phyloP scores from a whole-genome alignment of 176 grass and related monocot species.

The Phragmites australis region DNA sequence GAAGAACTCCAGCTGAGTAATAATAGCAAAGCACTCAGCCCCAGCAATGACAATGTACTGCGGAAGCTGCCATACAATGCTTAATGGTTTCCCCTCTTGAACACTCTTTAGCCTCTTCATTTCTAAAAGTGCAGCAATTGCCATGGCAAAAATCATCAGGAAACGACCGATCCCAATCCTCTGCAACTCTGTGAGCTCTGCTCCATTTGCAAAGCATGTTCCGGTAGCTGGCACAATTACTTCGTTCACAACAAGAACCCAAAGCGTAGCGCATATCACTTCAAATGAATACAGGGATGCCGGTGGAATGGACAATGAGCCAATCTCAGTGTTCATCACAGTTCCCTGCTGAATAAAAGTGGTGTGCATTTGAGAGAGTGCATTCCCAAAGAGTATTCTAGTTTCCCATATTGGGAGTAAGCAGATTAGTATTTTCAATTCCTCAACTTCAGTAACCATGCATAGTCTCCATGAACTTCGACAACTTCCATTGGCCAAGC shows the following conservation, averaged over 20 bases:
- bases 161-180: constrained; percentile 69
- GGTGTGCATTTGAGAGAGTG: constrained; percentile 72
- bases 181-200: constrained; percentile 69
- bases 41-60: constrained; percentile 70
- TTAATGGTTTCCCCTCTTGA: constrained; percentile 31
- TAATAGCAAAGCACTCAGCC: constrained; percentile 60
- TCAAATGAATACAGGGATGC: constrained; percentile 73
- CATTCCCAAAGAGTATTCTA: constrained; percentile 54
- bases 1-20: constrained; percentile 76
- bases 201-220: constrained; percentile 42
- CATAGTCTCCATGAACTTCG: constrained; percentile 54
- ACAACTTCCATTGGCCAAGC: constrained; percentile 28
- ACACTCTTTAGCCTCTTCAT: constrained; percentile 53
- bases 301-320: constrained; percentile 60
- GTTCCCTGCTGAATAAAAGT: constrained; percentile 91
- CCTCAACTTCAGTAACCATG: constrained; percentile 73
- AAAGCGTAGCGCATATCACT: constrained; percentile 57
- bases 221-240: constrained; percentile 47
- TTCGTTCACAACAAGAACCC: constrained; percentile 64
- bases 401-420: constrained; percentile 81
- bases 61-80: constrained; percentile 74
- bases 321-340: constrained; percentile 66
- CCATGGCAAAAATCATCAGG: constrained; percentile 73
- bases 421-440: constrained; percentile 80
- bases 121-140: constrained; percentile 61